Percentiles rank a stretch among this genome's conserved stretches.
phyloP scores from a whole-genome alignment of 352 stramenopile species.

The Globisporangium camurandrum region DNA sequence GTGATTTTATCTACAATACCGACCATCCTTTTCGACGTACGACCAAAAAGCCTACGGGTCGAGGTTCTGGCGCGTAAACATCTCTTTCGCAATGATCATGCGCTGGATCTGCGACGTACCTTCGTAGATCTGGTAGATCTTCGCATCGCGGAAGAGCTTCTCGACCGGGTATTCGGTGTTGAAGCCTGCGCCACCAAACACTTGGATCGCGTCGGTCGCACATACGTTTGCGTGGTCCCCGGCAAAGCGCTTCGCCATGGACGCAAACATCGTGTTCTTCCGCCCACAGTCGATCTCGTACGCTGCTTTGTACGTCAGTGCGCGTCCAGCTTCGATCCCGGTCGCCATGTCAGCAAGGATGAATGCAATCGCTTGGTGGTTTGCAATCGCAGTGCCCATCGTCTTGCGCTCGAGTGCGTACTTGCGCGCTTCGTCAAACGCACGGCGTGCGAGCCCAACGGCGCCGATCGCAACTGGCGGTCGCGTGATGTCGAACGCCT shows the following conservation, averaged over 20 bases:
- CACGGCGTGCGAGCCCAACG: slow-evolving; percentile 78
- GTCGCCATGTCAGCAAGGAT: slow-evolving; percentile 90
- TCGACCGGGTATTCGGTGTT: slow-evolving; percentile 92
- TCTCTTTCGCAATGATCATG: slow-evolving; percentile 87
- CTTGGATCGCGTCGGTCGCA: slow-evolving; percentile 84
- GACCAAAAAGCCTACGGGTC: slow-evolving; percentile 58
- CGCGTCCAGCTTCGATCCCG: slow-evolving; percentile 76
- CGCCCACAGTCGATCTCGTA: slow-evolving; percentile 86
- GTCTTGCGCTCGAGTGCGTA: slow-evolving; percentile 85
- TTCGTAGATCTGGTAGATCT: slow-evolving; percentile 92
- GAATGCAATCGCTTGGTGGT: slow-evolving; percentile 85
- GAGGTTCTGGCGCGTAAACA: slow-evolving; percentile 64
- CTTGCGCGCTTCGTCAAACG: slow-evolving; percentile 86
- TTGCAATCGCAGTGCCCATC: slow-evolving; percentile 79
- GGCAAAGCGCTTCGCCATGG: slow-evolving; percentile 89
- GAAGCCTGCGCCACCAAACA: slow-evolving; percentile 87
- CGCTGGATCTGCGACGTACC: slow-evolving; percentile 89
- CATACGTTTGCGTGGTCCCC: slow-evolving; percentile 84
- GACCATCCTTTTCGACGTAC: too few species aligned
- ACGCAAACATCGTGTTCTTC: slow-evolving; percentile 88
- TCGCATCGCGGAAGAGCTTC: slow-evolving; percentile 88
- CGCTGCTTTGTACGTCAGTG: slow-evolving; percentile 85
- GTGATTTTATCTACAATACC: too few species aligned
- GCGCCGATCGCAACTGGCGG: slow-evolving; percentile 83
- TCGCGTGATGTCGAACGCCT: slow-evolving; percentile 88